These are phyloP conservation scores for Leccinum disarticulatum DNA, from an alignment of 768 basidiomycete species.

Conservation along the genomic window DNA sequence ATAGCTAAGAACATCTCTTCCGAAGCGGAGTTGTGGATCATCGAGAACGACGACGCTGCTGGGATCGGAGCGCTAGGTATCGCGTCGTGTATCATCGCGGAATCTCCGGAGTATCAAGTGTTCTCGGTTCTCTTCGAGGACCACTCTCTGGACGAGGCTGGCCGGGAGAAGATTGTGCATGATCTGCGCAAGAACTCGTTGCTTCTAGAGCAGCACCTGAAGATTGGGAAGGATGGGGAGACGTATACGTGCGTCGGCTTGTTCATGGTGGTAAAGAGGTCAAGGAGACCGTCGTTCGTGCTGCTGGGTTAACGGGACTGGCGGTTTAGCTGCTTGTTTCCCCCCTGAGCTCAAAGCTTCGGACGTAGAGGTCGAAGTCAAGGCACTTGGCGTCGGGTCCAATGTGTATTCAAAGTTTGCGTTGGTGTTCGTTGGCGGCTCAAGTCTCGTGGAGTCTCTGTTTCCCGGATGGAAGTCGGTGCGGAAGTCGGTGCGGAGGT, in stretches of 20 bases:
- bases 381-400: slow-evolving; percentile 13
- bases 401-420: slow-evolving; percentile 12
- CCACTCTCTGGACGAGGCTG: slow-evolving; percentile 22
- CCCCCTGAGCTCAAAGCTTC: slow-evolving; percentile 16
- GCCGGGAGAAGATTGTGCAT: slow-evolving; percentile 26
- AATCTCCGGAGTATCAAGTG: slow-evolving; percentile 30
- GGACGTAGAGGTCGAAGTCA: slow-evolving; percentile 22
- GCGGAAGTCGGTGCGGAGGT: slow-evolving; percentile 14
- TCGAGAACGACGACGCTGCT: slow-evolving; percentile 30
- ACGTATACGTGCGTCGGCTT: slow-evolving; percentile 30
- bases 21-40: slow-evolving; percentile 31
- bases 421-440: slow-evolving; percentile 16
- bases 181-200: slow-evolving; percentile 27
- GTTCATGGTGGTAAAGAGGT: slow-evolving; percentile 28
- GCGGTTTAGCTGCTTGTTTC: slow-evolving; percentile 21
- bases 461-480: not conserved
- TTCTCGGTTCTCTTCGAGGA: slow-evolving; percentile 32
- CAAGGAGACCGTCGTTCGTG: slow-evolving; percentile 14
- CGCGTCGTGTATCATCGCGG: slow-evolving; percentile 29
- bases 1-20: slow-evolving; percentile 24
- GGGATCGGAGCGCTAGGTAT: slow-evolving; percentile 33
- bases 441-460: slow-evolving; percentile 18
- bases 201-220: slow-evolving; percentile 31
- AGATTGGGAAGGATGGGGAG: slow-evolving; percentile 27
- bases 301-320: slow-evolving; percentile 16